Base-by-base conservation (phyloP, 495 filamentous ascomycete genomes). In the Cryomyces minteri region DNA sequence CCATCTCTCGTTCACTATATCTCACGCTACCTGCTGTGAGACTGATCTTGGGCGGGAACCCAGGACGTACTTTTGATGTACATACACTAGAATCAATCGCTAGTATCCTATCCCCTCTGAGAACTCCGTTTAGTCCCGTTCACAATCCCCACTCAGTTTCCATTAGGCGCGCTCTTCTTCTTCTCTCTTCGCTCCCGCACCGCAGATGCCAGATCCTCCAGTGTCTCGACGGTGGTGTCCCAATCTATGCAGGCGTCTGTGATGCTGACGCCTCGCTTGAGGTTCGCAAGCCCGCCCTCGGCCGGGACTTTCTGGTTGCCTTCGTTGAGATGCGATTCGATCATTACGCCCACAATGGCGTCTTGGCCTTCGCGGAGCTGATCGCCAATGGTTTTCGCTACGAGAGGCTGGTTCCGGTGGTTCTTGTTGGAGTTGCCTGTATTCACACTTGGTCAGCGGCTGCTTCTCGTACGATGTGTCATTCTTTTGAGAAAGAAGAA, bases 171-270 rank as follows among this genome's bases (percentile, higher is more conserved):
- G n/a, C 42, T 54, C 31, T 28, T 44, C 12, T 49, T 46, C 10
- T 62, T 53, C 31, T 67, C 58, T 39, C 90, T 71, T 56, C 90
- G 72, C 31, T 74, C 78, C 32, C 77, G 73, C 36, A 95, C 81
- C n/a, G 82, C 82, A 28, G 79, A 79, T 7, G 90, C 92, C 4
- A 98, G 72, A 54, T 82, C 72, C 52, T 92, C 79, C n/a, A 98
- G 71, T 1, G 90, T 82, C 4, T 75, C 67, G 41, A 93, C 80
- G 0, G 90, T 98, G 34, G 66, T 69, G 37, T 92, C 82, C 90
- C 90, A 98, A 67, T 86, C 70, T 54, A 98, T 93, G 65, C 90
- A 98, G 39, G 92, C 90, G 61, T 98, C 90, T 1, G 90, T 98
- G 62, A 98, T 96, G 62, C 80, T 86, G 52, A 98, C 85, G 55